Base-by-base conservation (phyloP, 139 green algal genomes). In the Tetraselmis chui region DNA sequence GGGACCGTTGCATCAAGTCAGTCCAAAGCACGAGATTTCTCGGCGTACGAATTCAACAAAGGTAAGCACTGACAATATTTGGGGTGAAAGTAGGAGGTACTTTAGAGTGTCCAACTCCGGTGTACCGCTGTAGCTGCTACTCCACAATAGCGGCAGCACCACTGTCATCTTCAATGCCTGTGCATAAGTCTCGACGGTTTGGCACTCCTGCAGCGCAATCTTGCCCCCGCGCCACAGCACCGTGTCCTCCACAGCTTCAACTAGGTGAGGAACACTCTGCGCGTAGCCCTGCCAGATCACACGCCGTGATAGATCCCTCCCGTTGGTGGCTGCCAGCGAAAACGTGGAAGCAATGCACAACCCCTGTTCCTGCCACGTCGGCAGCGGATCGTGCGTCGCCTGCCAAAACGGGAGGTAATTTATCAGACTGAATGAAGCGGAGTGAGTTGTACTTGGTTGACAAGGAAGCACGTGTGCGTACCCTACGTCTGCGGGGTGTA, bases 271-370 rank as follows among this genome's bases (percentile, higher is more conserved):
- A 22, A 86, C 82, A 26, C 32, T 81, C 82, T 88, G 83, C 26
- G 1, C 26, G 28, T 28, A 96, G 27, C 92, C 92, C 80, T 92
- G 76, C 30, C 96, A 77, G 76, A 86, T 88, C 18, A 96, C 31
- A 2, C 90, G 88, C 1, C 93, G 87, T 0, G 79, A 81, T 23
- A 77, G 32, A 75, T 96, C 91, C 0, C 81, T 25, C 26, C 93
- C 93, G 79, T 96, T 96, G 75, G 88, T 96, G 30, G 93, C 93
- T 0, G 84, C 80, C 2, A 96, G 87, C 2, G 77, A 77, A 75
- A 97, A 97, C 25, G 86, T 85, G 0, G 87, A 84, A 11, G 90
- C 93, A 2, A 97, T 87, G 88, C 92, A 97, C 1, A 97, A 84
- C 0, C 88, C 88, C 83, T 95, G 91, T 76, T 95, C 88, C 22